Evolutionary conservation across 441 rosid species (phyloP).

Genomic region (Jatropha podagrica): DNA sequence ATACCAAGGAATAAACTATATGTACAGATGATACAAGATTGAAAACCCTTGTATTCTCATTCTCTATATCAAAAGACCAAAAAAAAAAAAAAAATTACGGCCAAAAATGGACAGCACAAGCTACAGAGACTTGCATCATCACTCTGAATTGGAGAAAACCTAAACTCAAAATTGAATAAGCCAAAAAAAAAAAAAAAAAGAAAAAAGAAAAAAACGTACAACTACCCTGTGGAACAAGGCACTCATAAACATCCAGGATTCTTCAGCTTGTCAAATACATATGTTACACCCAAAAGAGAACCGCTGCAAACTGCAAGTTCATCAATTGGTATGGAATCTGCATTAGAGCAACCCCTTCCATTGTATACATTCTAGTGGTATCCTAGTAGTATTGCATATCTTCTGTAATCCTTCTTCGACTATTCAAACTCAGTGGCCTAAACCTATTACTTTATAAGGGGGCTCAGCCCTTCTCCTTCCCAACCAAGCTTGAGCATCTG

Average conservation of each 20-base stretch:
- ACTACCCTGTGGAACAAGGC: slow-evolving; percentile 24
- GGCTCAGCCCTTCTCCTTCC: slow-evolving; percentile 91
- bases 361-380: slow-evolving; percentile 1
- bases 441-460: slow-evolving; percentile 53
- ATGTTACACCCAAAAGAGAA: slow-evolving; percentile 36
- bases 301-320: slow-evolving; percentile 18
- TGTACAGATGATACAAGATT: slow-evolving; percentile 24
- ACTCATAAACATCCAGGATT: neutral
- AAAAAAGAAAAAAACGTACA: slow-evolving; percentile 10
- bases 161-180: slow-evolving; percentile 15
- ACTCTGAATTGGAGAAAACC: slow-evolving; percentile 30
- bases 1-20: neutral
- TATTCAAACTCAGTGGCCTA: slow-evolving; percentile 25
- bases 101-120: slow-evolving; percentile 36
- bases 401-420: slow-evolving; percentile 19
- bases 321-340: slow-evolving; percentile 14
- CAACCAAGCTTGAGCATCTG: slow-evolving; percentile 98
- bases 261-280: slow-evolving; percentile 26
- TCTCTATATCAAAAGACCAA: slow-evolving; percentile 14
- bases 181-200: neutral
- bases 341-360: slow-evolving; percentile 21
- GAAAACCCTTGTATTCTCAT: slow-evolving; percentile 22
- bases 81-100: neutral
- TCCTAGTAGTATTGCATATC: slow-evolving; percentile 20
- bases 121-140: slow-evolving; percentile 29